Evolutionary conservation across 129 eudicot species (phyloP).

Genomic region (Ambrosia artemisiifolia): DNA sequence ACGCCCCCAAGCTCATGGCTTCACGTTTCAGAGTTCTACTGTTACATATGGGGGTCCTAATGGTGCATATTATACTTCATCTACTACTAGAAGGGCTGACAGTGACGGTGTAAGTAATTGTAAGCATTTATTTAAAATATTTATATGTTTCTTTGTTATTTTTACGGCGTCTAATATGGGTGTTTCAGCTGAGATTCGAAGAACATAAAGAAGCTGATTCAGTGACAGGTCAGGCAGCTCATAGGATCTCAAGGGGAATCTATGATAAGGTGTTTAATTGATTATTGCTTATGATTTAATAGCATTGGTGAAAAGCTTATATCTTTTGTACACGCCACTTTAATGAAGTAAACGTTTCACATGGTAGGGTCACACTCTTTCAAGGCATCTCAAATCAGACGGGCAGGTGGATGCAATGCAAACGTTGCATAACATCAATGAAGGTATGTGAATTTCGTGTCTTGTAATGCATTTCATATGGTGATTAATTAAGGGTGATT

Average conservation of each 20-base stretch:
- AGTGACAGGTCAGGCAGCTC: conserved; percentile 66
- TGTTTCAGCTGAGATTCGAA: conserved; percentile 56
- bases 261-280: conserved; percentile 53
- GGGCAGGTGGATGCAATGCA: conserved; percentile 81
- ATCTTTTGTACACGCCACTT: not conserved
- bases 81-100: conserved; percentile 58
- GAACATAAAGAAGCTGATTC: conserved; percentile 83
- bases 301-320: not conserved
- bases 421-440: conserved; percentile 70
- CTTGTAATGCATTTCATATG: not conserved
- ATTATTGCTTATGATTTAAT: not conserved
- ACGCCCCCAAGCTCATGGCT: conserved; percentile 51
- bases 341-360: not conserved
- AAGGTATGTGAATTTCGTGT: conserved; percentile 38
- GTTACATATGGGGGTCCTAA: conserved; percentile 77
- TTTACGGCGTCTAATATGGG: not conserved
- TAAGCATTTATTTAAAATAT: not conserved
- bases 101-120: conserved; percentile 69
- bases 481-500: not conserved
- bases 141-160: not conserved
- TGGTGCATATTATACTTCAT: conserved; percentile 64
- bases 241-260: conserved; percentile 68
- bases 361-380: conserved; percentile 66
- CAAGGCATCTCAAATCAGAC: conserved; percentile 71
- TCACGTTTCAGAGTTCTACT: conserved; percentile 64